Evolutionary conservation across 2,329 filamentous ascomycete genomes (phyloP), one percentile per base, ranked within the genome.

Genomic region (Epicoccum nigrum): DNA sequence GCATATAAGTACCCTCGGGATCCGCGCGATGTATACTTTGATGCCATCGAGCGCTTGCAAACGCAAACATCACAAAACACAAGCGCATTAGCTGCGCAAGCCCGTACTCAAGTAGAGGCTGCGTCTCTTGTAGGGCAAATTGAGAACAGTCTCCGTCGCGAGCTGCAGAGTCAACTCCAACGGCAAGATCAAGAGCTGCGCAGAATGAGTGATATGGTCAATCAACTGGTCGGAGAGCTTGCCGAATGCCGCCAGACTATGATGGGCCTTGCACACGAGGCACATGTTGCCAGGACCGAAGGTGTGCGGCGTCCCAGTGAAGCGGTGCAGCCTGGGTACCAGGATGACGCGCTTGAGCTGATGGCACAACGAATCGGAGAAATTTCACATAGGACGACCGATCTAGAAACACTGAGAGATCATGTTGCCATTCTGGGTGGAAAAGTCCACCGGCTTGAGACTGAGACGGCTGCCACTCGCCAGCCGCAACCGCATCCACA

Each of bases 61-160:
- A 75, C 75, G n/a, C 77, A 80, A 55, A 74, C 79, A 21, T 74
- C 76, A 9, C 74, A 76, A 56, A 78, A 79, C 59, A 76, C 76
- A 39, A 64, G 67, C 31, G 68, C 67, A 2, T 56, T 74, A 17
- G 63, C 64, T 27, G 63, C 65, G 23, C 70, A 73, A 23, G 64
- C 59, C 27, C 63, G 71, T 8, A 69, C 70, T 33, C 62, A 71
- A 42, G 56, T 59, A 15, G 64, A 60, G 9, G 62, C 64, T 31
- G 64, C 68, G 49, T 63, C 71, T 37, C 52, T 60, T 1, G 51
- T 66, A 17, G 52, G 59, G 25, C 60, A 62, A 21, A 58, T 66
- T 11, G 67, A 76, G 30, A 70, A 75, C 21, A 68, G 62, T 19
- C 68, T 78, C 46, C 70, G 74, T 21, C 70, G 67, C 17, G 74